Conservation (phyloP, 345 rosid species). For the Eucalyptus tenuipes region DNA sequence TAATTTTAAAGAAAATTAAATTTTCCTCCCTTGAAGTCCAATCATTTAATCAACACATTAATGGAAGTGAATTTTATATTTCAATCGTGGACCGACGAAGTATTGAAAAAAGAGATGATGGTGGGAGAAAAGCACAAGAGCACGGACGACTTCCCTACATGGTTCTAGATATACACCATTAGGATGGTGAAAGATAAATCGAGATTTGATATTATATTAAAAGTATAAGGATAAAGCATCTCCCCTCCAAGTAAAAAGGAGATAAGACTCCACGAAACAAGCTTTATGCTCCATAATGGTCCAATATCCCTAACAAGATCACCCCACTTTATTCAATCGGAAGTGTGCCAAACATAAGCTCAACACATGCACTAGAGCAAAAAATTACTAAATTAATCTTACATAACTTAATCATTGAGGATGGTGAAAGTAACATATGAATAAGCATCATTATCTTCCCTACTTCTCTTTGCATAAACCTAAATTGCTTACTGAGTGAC, state of each 20-base stretch:
- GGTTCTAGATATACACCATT: background rate
- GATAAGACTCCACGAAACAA: background rate
- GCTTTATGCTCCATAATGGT: background rate
- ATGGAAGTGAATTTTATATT: background rate
- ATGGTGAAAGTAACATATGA: background rate
- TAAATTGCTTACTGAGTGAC: background rate
- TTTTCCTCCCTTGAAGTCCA: background rate
- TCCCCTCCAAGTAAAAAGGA: background rate
- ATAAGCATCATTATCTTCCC: background rate
- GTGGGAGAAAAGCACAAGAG: background rate
- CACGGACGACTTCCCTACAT: background rate
- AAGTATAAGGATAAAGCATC: background rate
- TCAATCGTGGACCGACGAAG: background rate
- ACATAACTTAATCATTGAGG: background rate
- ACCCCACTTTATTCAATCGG: background rate
- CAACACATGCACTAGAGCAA: background rate
- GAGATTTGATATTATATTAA: background rate
- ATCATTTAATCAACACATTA: background rate
- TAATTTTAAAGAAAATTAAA: background rate
- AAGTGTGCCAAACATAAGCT: background rate
- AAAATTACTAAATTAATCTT: background rate
- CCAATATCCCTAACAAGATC: background rate
- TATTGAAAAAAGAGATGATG: background rate
- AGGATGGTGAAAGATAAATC: background rate
- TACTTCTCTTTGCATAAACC: background rate